phyloP scores from a whole-genome alignment of 2,329 filamentous ascomycete genomes.

The Rachicladosporium sp. region DNA sequence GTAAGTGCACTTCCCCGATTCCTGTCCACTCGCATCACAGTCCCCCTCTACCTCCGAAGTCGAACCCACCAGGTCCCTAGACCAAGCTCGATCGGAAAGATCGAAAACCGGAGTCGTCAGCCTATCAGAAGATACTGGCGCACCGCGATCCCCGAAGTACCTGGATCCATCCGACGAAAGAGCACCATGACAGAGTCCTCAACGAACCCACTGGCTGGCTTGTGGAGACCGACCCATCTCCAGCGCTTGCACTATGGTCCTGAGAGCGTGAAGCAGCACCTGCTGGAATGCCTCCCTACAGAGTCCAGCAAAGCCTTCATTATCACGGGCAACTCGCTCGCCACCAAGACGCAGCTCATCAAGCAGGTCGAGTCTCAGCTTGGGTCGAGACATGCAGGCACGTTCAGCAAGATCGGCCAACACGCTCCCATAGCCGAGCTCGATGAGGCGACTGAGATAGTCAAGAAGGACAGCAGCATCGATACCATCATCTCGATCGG shows the following conservation, averaged over 20 bases:
- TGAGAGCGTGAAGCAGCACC: constrained; percentile 34
- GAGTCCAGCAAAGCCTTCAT: constrained; percentile 43
- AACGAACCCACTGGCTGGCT: constrained; percentile 33
- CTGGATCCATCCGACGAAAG: constrained; percentile 16
- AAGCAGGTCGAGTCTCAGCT: constrained; percentile 39
- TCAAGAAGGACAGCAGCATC: constrained; percentile 33
- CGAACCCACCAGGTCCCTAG: too few species aligned
- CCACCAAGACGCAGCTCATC: constrained; percentile 41
- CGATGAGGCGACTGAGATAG: constrained; percentile 38
- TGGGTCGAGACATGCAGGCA: constrained; percentile 37
- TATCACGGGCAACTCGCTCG: constrained; percentile 42
- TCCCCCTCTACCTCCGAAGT: too few species aligned
- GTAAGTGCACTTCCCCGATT: too few species aligned
- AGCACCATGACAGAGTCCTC: constrained; percentile 32
- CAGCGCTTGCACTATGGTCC: constrained; percentile 40
- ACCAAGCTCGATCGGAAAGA: too few species aligned
- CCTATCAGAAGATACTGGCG: too few species aligned
- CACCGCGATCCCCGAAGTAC: too few species aligned
- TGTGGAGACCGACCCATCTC: constrained; percentile 40
- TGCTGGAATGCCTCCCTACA: constrained; percentile 33
- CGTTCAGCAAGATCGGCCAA: constrained; percentile 43
- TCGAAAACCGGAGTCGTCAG: too few species aligned
- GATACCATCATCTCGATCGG: constrained; percentile 45
- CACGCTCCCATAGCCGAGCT: constrained; percentile 44
- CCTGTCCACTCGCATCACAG: too few species aligned